phyloP scores from a whole-genome alignment of 2,329 filamentous ascomycete genomes.

The Hypoxylon sp. region DNA sequence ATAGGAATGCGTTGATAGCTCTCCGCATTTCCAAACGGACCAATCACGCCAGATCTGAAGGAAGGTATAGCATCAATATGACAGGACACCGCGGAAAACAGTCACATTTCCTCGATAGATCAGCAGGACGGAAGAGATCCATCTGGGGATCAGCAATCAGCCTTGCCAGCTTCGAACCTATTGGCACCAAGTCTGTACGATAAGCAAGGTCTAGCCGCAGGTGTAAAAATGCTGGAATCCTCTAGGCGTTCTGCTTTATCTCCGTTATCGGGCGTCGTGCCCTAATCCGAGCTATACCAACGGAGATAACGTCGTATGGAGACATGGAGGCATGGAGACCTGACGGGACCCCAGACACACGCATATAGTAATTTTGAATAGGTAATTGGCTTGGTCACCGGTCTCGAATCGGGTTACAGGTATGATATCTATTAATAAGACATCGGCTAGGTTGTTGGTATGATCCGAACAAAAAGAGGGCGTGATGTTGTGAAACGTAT shows the following conservation, averaged over 20 bases:
- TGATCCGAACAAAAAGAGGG: not conserved
- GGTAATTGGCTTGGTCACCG: slow-evolving; percentile 28
- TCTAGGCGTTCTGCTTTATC: slow-evolving; percentile 45
- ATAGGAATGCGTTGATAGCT: slow-evolving; percentile 35
- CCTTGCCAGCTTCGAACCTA: slow-evolving; percentile 26
- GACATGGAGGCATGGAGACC: slow-evolving; percentile 20
- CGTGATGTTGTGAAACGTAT: slow-evolving; percentile 18
- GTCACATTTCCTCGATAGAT: slow-evolving; percentile 39
- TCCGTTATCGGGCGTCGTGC: slow-evolving; percentile 49
- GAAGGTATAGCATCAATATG: slow-evolving; percentile 15
- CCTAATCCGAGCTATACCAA: slow-evolving; percentile 27
- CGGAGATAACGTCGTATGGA: slow-evolving; percentile 44
- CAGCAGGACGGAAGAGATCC: slow-evolving; percentile 35
- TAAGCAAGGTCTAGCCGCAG: slow-evolving; percentile 40
- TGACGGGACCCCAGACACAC: slow-evolving; percentile 18
- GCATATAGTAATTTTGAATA: slow-evolving; percentile 20
- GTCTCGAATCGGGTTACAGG: slow-evolving; percentile 20
- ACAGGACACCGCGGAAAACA: slow-evolving; percentile 20
- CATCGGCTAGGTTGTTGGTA: not conserved
- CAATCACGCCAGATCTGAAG: slow-evolving; percentile 31
- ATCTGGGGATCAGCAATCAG: slow-evolving; percentile 41
- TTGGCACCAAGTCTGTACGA: slow-evolving; percentile 25
- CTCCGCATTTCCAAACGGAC: slow-evolving; percentile 38
- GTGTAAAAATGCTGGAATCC: slow-evolving; percentile 21
- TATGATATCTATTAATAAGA: slow-evolving; percentile 20